phyloP scores from a whole-genome alignment of 2,329 filamentous ascomycete species.

The Clonostachys rosea region DNA sequence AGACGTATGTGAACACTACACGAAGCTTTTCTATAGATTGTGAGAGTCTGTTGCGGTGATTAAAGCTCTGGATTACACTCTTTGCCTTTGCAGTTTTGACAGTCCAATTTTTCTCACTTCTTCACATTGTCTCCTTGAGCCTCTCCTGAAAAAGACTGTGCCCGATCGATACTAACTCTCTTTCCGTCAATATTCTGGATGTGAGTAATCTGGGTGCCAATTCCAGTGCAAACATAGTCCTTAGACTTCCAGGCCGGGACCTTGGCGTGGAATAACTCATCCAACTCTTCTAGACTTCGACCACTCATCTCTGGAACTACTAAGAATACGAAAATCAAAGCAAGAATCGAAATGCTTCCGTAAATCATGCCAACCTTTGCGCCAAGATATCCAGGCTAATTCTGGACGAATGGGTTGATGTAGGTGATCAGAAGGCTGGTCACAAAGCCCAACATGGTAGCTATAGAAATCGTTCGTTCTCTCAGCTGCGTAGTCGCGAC shows the following conservation, averaged over 20 bases:
- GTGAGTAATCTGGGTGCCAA: background rate
- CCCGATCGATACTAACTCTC: background rate
- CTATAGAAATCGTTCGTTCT: conserved; percentile 7
- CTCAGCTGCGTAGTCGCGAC: conserved; percentile 6
- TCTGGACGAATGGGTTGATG: conserved; percentile 9
- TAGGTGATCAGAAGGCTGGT: conserved; percentile 6
- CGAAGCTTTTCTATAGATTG: too few species aligned
- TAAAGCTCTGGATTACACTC: too few species aligned
- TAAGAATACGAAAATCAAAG: conserved; percentile 7
- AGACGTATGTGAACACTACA: too few species aligned
- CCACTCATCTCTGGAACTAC: conserved; percentile 12
- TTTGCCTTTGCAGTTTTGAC: too few species aligned
- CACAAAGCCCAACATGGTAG: conserved; percentile 4
- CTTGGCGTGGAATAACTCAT: conserved; percentile 11
- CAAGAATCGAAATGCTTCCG: conserved; percentile 4
- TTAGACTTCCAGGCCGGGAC: conserved; percentile 5
- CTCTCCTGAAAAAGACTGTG: too few species aligned
- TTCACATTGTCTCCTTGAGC: too few species aligned
- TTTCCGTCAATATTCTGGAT: background rate
- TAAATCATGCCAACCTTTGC: conserved; percentile 10
- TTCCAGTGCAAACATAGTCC: background rate
- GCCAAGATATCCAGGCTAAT: conserved; percentile 20
- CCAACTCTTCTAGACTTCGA: conserved; percentile 13
- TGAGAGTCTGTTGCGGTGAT: too few species aligned
- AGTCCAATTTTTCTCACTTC: too few species aligned